Evolutionary conservation across 371 early-diverging fungal species (phyloP), one percentile per base, ranked within the genome.

Genomic region (Capillidium rhysosporum): DNA sequence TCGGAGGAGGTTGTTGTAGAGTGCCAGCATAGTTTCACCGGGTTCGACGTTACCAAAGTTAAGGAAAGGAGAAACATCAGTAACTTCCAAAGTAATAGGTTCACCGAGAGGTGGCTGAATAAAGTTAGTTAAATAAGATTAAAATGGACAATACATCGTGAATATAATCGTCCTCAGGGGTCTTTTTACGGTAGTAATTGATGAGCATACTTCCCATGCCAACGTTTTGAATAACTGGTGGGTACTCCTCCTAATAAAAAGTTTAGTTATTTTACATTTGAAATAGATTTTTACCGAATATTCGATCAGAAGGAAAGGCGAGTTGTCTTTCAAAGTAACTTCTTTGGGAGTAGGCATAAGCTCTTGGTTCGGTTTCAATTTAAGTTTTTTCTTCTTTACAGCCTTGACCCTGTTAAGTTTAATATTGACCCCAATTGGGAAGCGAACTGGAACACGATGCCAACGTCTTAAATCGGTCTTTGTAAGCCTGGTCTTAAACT

Each of bases 171-270:
- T 94, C 95, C 52, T 84, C 80, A 10, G 79, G 78, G n/a, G 86
- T 80, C 18, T 69, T 79, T 65, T 96, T 98, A 38, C 99, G 77
- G 59, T 97, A 98, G 66, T 93, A 99, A 60, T 93, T 98, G 60
- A 90, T 84, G 12, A 98, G 66, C 47, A 98, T 65, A 45, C 86
- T 87, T 38, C 89, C 98, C 99, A 99, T 99, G 26, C 99, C 99
- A 20, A 81, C 69, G 59, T 96, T 98, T 29, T 82, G 79, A 46
- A 99, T 63, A 30, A 98, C 79, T 1, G 90, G 86, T n/a, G 99
- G 99, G 61, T 91, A 84, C 65, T 98, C 98, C 65, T 99, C 97
- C 75, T 79, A 57, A 26, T 45, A 46, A 47, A 40, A 18, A 34
- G 34, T 23, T 49, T 10, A 38, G 20, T 43, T 20, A 10, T 57